Conservation (phyloP, 2,329 filamentous ascomycete genomes). For the Nothopassalora personata region DNA sequence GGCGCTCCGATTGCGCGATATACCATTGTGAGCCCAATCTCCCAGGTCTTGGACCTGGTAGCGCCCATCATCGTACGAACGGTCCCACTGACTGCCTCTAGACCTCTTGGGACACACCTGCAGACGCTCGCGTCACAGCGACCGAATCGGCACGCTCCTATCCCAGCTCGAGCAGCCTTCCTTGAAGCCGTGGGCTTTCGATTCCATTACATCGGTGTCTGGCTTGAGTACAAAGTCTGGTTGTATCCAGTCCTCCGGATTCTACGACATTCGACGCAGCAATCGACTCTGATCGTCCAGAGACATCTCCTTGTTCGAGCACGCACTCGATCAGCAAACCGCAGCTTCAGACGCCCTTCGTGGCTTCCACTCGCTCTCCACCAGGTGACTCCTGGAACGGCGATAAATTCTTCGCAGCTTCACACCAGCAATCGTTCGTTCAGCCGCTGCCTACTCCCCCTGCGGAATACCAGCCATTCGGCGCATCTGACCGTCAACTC, state of each 20-base stretch:
- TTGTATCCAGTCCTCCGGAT: slow-evolving; percentile 29
- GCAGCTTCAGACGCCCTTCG: slow-evolving; percentile 25
- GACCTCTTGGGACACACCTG: slow-evolving; percentile 40
- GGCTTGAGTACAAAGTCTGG: slow-evolving; percentile 35
- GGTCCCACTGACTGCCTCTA: slow-evolving; percentile 39
- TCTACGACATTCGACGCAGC: slow-evolving; percentile 23
- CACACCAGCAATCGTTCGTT: slow-evolving; percentile 21
- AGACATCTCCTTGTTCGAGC: slow-evolving; percentile 2
- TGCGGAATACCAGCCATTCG: slow-evolving; percentile 28
- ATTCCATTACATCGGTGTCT: slow-evolving; percentile 27
- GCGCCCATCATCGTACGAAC: slow-evolving; percentile 34
- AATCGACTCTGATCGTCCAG: slow-evolving; percentile 18
- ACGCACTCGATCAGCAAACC: slow-evolving; percentile 5
- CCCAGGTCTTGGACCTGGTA: slow-evolving; percentile 32
- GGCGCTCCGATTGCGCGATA: slow-evolving; percentile 30
- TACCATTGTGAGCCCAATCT: slow-evolving; percentile 35
- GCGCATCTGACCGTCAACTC: slow-evolving; percentile 34
- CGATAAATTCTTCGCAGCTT: slow-evolving; percentile 22
- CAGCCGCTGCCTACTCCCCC: slow-evolving; percentile 29
- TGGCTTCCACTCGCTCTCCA: slow-evolving; percentile 30
- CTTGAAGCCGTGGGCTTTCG: slow-evolving; percentile 21
- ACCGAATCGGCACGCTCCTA: slow-evolving; percentile 23
- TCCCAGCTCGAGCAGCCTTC: slow-evolving; percentile 18
- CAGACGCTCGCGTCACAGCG: slow-evolving; percentile 39
- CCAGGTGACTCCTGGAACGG: slow-evolving; percentile 26